Evolutionary conservation across 208 protist genomes (phyloP), one percentile per base, ranked within the genome.

Genomic region (Trypanosoma scelopori): DNA sequence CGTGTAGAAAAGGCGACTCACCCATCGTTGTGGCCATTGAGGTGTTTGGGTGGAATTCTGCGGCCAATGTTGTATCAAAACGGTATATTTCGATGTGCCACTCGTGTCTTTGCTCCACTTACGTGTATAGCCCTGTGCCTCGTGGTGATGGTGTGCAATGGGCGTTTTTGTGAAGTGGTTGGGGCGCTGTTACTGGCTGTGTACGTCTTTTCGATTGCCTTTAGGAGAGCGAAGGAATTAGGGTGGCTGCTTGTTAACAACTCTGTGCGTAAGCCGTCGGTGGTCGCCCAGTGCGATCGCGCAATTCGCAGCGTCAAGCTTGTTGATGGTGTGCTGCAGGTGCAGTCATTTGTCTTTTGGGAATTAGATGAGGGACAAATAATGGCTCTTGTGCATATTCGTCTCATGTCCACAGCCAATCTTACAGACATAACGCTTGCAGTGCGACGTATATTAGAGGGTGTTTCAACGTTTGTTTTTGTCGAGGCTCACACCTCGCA

Each of bases 201-300:
- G 3, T 80, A 82, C 32, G 75, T 79, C 27, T 61, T 76, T 25
- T 61, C 46, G 35, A 55, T 74, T 0, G 52, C 75, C 25, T 57
- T 59, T 28, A 46, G 22, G 5, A 51, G 79, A 23, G 79, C 73
- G 4, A 30, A 46, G 12, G 41, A 48, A 28, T 78, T 89, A 71
- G 53, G 75, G 13, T 81, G 77, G 70, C n/a, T 88, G 27, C 74
- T 93, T 1, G 58, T 89, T 57, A 93, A 93, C 76, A 91, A 89
- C 53, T 61, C 63, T 39, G 62, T 81, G 22, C 30, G 63, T 3
- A 61, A 82, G n/a, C 41, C 65, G 5, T 41, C 50, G 0, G 53
- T 55, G 25, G 25, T 66, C 11, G 69, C 55, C 6, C 59, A 20
- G 25, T 47, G 89, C 45, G 84, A 89, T 48, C 55, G 60, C n/a